Percentiles rank a stretch among this genome's conserved stretches.
Evolutionary conservation across 1,284 basidiomycete species (phyloP).

Genomic region (Leccinum cinnamomeum): DNA sequence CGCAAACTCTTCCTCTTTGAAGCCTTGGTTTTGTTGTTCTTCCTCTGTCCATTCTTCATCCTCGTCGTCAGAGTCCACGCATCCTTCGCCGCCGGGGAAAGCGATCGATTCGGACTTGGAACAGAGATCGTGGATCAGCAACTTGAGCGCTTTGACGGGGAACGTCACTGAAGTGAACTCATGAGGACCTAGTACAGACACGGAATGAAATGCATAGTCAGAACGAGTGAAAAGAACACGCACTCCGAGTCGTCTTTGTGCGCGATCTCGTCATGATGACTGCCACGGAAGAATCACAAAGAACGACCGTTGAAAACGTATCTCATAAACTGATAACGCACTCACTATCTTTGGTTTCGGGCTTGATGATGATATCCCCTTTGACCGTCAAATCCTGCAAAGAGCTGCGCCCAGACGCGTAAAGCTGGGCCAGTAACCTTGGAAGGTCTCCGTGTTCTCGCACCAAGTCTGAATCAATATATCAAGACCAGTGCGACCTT

Average conservation of each 20-base stretch:
- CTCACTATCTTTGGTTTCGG: constrained; percentile 78
- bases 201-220: constrained; percentile 9
- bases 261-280: constrained; percentile 95
- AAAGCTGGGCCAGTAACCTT: constrained; percentile 90
- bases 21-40: constrained; percentile 54
- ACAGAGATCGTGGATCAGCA: constrained; percentile 83
- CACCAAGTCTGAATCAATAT: constrained; percentile 89
- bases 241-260: constrained; percentile 70
- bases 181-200: constrained; percentile 63
- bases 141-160: constrained; percentile 88
- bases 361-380: constrained; percentile 88
- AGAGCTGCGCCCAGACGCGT: constrained; percentile 63
- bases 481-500: constrained; percentile 67
- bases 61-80: constrained; percentile 77
- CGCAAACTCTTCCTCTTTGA: constrained; percentile 62
- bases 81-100: constrained; percentile 54
- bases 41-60: constrained; percentile 91
- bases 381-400: constrained; percentile 75
- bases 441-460: constrained; percentile 91
- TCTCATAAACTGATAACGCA: constrained; percentile 14
- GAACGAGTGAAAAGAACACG: constrained; percentile 31
- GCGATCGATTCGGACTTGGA: constrained; percentile 68
- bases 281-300: constrained; percentile 36
- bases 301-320: constrained; percentile 17
- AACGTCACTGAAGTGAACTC: constrained; percentile 86